Conservation (phyloP, 495 filamentous ascomycete genomes). For the Venustampulla echinocandica region DNA sequence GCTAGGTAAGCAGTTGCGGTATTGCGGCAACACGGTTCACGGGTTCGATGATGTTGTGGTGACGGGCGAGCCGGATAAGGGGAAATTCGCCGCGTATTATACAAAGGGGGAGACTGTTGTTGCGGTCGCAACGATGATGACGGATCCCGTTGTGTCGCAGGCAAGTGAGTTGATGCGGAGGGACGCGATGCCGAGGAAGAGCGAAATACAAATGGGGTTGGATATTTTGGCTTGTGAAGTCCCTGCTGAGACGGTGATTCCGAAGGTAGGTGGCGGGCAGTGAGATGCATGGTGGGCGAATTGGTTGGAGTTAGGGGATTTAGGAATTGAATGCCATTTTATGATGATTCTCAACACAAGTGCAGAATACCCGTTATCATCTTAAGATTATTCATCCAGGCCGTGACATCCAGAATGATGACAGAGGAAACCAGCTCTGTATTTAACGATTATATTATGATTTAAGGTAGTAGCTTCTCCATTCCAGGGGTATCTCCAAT, state of each 20-base stretch:
- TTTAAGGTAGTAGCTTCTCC: no score
- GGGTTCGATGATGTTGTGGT: slow-evolving; percentile 82
- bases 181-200: slow-evolving; percentile 73
- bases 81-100: slow-evolving; percentile 85
- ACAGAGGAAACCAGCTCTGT: no score
- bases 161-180: slow-evolving; percentile 78
- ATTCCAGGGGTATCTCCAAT: no score
- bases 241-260: slow-evolving; percentile 28
- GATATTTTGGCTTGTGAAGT: slow-evolving; percentile 54
- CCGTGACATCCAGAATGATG: no score
- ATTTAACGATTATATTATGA: no score
- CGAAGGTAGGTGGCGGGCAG: neutral
- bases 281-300: neutral
- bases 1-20: slow-evolving; percentile 77
- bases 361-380: no score
- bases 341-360: no score
- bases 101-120: slow-evolving; percentile 80
- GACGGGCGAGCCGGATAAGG: slow-evolving; percentile 66
- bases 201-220: slow-evolving; percentile 60
- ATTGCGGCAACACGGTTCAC: slow-evolving; percentile 74
- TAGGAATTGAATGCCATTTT: neutral
- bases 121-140: slow-evolving; percentile 83
- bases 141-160: slow-evolving; percentile 81
- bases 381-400: no score
- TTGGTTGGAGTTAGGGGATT: neutral